Conservation (phyloP, 2,329 filamentous ascomycete genomes). For the Fusarium proliferatum region DNA sequence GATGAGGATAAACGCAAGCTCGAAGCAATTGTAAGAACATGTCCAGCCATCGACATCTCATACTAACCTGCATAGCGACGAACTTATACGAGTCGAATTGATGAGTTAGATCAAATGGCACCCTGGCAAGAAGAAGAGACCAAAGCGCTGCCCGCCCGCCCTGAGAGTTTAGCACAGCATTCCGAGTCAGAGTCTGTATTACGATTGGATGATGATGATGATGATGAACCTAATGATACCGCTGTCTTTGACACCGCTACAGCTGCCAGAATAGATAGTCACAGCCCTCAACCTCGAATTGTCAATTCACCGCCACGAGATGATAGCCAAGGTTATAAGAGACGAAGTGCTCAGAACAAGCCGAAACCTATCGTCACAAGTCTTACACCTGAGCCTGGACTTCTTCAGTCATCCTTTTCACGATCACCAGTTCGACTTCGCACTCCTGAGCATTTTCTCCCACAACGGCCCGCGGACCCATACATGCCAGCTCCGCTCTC, state of each 20-base stretch:
- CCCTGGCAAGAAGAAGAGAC: slow-evolving; percentile 65
- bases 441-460: slow-evolving; percentile 48
- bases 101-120: slow-evolving; percentile 81
- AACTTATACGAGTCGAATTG: slow-evolving; percentile 91
- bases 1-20: slow-evolving; percentile 91
- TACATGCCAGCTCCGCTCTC: slow-evolving; percentile 80
- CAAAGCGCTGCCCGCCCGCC: slow-evolving; percentile 80
- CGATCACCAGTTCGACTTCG: slow-evolving; percentile 54
- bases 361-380: slow-evolving; percentile 42
- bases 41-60: neutral
- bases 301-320: slow-evolving; percentile 43
- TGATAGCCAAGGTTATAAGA: slow-evolving; percentile 31
- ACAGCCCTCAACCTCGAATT: slow-evolving; percentile 32
- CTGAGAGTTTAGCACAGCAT: slow-evolving; percentile 63
- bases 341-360: slow-evolving; percentile 41
- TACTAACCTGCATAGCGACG: slow-evolving; percentile 68
- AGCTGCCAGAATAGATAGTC: slow-evolving; percentile 57
- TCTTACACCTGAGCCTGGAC: slow-evolving; percentile 44
- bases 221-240: slow-evolving; percentile 58
- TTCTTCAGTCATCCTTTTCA: slow-evolving; percentile 66
- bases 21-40: slow-evolving; percentile 81
- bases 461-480: slow-evolving; percentile 64
- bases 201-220: slow-evolving; percentile 51
- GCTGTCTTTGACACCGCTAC: slow-evolving; percentile 64
- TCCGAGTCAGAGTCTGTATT: slow-evolving; percentile 39